Conservation (phyloP, 2,329 filamentous ascomycete genomes). For the Xylaria sp. region DNA sequence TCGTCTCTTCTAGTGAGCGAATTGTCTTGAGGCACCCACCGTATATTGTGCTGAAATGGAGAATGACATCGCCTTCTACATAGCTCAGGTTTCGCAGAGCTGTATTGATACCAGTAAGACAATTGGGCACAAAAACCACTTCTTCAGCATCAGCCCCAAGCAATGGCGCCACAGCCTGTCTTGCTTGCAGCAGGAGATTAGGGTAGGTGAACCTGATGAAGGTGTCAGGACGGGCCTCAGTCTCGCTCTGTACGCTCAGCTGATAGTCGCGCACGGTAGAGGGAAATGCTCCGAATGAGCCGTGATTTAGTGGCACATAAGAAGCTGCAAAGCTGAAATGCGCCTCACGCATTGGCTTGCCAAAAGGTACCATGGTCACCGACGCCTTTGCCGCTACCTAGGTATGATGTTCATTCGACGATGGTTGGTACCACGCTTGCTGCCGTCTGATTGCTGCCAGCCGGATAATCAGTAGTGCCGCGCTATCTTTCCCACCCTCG, state of each 20-base stretch:
- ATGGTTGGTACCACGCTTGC: not conserved
- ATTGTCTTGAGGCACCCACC: conserved; percentile 74
- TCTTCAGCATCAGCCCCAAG: conserved; percentile 69
- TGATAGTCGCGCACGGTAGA: conserved; percentile 63
- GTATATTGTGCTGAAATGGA: conserved; percentile 76
- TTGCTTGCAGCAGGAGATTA: conserved; percentile 64
- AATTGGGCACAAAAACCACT: conserved; percentile 76
- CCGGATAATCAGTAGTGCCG: conserved; percentile 21
- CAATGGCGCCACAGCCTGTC: conserved; percentile 67
- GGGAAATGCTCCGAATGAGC: conserved; percentile 77
- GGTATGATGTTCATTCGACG: conserved; percentile 6
- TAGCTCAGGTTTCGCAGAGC: conserved; percentile 74
- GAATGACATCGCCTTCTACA: conserved; percentile 69
- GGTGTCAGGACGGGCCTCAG: conserved; percentile 71
- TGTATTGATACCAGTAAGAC: conserved; percentile 75
- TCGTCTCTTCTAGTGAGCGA: conserved; percentile 69
- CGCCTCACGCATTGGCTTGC: conserved; percentile 47
- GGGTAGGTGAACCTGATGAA: conserved; percentile 73
- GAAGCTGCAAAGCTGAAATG: conserved; percentile 50
- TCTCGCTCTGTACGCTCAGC: conserved; percentile 63
- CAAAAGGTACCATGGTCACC: conserved; percentile 40
- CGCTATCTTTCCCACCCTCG: not conserved
- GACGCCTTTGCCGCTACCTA: conserved; percentile 6
- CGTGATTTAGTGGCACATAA: conserved; percentile 55
- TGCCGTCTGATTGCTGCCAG: conserved; percentile 1